phyloP scores from a whole-genome alignment of 2,329 filamentous ascomycete genomes.

The Phialophora tarda region DNA sequence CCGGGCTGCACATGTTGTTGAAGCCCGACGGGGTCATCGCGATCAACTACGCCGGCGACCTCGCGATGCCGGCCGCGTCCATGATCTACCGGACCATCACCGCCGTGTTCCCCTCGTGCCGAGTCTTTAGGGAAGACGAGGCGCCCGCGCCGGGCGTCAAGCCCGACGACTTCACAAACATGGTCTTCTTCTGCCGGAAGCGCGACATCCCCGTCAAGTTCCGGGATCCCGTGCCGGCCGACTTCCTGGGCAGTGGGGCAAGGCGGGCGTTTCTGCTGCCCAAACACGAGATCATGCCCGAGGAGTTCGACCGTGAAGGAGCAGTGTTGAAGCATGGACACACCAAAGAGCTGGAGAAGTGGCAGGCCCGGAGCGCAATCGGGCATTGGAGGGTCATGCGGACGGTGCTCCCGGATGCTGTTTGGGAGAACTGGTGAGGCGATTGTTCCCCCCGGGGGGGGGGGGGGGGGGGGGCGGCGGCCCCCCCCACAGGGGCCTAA shows the following conservation, averaged over 20 bases:
- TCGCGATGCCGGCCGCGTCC: conserved; percentile 74
- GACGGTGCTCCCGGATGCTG: conserved; percentile 71
- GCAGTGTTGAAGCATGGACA: conserved; percentile 67
- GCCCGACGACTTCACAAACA: conserved; percentile 81
- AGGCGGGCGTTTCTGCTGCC: conserved; percentile 74
- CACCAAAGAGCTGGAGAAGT: conserved; percentile 69
- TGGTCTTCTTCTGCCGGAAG: conserved; percentile 93
- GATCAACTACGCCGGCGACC: conserved; percentile 95
- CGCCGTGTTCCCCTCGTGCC: conserved; percentile 83
- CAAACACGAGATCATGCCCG: conserved; percentile 67
- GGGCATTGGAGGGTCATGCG: conserved; percentile 95
- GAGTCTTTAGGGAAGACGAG: conserved; percentile 81
- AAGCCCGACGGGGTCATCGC: conserved; percentile 81
- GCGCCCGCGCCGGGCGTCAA: conserved; percentile 55
- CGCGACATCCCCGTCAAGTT: conserved; percentile 63
- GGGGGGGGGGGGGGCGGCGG: too few species aligned
- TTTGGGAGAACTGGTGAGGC: conserved; percentile 87
- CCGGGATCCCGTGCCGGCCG: conserved; percentile 65
- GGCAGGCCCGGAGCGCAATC: conserved; percentile 75
- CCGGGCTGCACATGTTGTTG: conserved; percentile 71
- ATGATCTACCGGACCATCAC: conserved; percentile 83
- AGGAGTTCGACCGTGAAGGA: conserved; percentile 53
- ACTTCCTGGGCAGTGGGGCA: conserved; percentile 74
- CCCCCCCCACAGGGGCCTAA: too few species aligned
- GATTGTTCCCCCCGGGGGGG: too few species aligned